Base-by-base conservation (phyloP, 2,329 filamentous ascomycete genomes). In the Xylariaceae sp. region DNA sequence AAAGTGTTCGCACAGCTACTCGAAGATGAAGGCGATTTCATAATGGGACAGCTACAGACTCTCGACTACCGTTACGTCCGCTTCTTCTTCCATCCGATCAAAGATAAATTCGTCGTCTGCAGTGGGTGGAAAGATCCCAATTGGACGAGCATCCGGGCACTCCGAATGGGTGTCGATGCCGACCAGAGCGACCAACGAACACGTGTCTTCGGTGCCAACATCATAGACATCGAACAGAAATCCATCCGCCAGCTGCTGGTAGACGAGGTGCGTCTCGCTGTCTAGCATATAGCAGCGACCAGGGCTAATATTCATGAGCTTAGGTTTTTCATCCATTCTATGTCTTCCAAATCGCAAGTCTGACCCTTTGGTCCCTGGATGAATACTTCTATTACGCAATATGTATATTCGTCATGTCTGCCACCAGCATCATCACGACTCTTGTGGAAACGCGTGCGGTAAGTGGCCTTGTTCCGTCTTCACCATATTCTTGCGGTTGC, bases 331-430 rank as follows among this genome's bases (percentile, higher is more conserved):
- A 99, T 68, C 95, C 94, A 0, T 99, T 99, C 70, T 99, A 99
- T 70, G 87, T 99, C 53, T 99, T 99, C 68, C 94, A 99, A 72
- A 86, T 97, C 65, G 92, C 91, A 47, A 97, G 94, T 75, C 76
- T 99, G 61, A 73, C 95, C 41, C 81, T 99, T 3, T 99, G 94
- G 94, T 96, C 92, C 7, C 69, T 96, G 62, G 94, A 99, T 67
- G 80, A 95, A 65, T 99, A 99, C 71, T 99, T 96, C 70, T 99
- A 97, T 74, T 99, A 99, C 71, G 94, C 94, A 3, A 80, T 85
- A 12, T 95, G 91, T 69, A 99, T 99, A 64, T 95, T 99, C 64
- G 68, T 92, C 57, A 97, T 99, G 71, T 99, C 95, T 0, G 80
- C 94, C 44, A 88, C 91, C 63, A 97, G 92, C 71, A 96, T 99